These are phyloP conservation scores for Fusarium sp. DNA, from an alignment of 2,329 filamentous ascomycete genomes.

Conservation along the genomic window DNA sequence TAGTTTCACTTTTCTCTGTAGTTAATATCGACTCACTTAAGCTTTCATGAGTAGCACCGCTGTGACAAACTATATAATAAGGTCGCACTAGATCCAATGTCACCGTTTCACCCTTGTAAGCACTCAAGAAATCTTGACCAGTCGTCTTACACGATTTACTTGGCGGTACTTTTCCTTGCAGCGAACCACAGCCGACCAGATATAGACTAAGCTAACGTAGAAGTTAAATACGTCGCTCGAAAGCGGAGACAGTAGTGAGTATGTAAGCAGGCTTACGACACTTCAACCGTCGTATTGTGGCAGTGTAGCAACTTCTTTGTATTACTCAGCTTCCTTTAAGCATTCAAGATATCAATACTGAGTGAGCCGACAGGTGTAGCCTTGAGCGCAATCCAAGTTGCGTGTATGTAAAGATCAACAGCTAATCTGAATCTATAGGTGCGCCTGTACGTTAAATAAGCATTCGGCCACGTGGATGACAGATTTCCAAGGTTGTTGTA, in stretches of 20 bases:
- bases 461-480: neutral
- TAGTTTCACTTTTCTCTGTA: neutral
- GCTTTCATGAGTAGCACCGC: rapidly evolving
- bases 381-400: neutral
- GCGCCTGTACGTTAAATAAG: neutral
- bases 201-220: neutral
- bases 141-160: neutral
- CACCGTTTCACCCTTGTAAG: neutral
- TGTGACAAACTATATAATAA: neutral
- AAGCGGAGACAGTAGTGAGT: neutral
- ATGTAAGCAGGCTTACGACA: neutral
- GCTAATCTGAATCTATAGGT: neutral
- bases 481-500: neutral
- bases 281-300: neutral
- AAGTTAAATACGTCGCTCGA: neutral
- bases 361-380: neutral
- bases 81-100: neutral
- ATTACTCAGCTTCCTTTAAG: rapidly evolving
- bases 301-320: rapidly evolving
- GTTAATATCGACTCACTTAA: neutral
- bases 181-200: neutral
- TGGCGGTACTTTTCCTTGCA: neutral
- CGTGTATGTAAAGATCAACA: neutral
- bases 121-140: neutral
- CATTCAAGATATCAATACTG: neutral